Evolutionary conservation across 202 grass and related monocot species (phyloP).

Genomic region (Schoenoplectus tabernaemontani): DNA sequence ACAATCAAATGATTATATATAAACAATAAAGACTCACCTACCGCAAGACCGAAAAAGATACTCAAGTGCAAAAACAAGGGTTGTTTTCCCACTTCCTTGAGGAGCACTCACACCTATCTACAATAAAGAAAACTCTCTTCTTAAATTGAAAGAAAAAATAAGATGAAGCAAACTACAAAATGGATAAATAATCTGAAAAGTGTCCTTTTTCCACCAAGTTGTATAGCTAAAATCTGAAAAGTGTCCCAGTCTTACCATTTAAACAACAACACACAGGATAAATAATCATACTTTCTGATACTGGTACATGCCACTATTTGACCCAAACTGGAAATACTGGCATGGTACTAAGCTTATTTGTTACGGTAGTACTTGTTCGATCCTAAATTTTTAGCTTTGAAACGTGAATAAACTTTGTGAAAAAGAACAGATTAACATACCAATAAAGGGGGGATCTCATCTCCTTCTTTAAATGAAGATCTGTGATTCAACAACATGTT

Average conservation of each 20-base stretch:
- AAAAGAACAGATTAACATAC: conserved; percentile 29
- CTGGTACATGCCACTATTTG: neutral
- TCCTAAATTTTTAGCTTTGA: neutral
- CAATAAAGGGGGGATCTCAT: conserved; percentile 80
- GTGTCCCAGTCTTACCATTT: neutral
- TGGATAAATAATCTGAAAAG: too few relatives aligned
- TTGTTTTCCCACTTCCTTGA: conserved; percentile 97
- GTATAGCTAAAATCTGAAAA: neutral
- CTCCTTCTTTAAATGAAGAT: conserved; percentile 58
- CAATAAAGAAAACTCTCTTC: conserved; percentile 22
- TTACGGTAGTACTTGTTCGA: neutral
- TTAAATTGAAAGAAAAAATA: neutral
- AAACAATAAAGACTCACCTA: conserved; percentile 53
- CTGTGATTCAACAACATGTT: conserved; percentile 56
- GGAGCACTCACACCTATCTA: conserved; percentile 96
- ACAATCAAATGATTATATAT: neutral
- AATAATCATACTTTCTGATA: neutral
- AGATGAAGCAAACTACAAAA: neutral
- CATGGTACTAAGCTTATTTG: neutral
- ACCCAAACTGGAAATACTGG: neutral
- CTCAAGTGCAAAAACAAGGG: conserved; percentile 85
- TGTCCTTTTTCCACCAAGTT: neutral
- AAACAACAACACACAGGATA: neutral
- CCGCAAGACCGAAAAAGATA: conserved; percentile 60
- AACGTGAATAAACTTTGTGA: neutral